Evolutionary conservation across 495 filamentous ascomycete species (phyloP).

Genomic region (Filosporella fistucella): DNA sequence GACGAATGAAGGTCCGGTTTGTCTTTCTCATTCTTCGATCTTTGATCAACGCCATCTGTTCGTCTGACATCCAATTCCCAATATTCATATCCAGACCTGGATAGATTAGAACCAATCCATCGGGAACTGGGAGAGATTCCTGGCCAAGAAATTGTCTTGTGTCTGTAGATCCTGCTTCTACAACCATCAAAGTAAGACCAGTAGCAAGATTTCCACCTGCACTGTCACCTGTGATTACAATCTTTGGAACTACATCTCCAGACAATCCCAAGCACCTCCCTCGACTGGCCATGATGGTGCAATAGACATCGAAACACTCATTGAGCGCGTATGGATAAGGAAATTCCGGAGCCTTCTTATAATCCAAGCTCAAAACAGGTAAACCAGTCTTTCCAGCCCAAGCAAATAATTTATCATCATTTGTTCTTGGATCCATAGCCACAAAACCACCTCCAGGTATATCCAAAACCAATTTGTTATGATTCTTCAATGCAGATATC

Average conservation of each 20-base stretch:
- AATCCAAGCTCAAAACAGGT: constrained; percentile 86
- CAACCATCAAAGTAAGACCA: constrained; percentile 77
- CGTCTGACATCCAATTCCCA: constrained; percentile 98
- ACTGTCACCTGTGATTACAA: constrained; percentile 86
- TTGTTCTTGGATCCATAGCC: constrained; percentile 85
- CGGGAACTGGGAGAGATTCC: constrained; percentile 65
- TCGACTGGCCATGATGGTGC: constrained; percentile 66
- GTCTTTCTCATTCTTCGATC: constrained; percentile 72
- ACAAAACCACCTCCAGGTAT: constrained; percentile 95
- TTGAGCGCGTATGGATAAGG: constrained; percentile 95
- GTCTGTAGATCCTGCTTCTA: constrained; percentile 61
- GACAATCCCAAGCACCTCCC: constrained; percentile 81
- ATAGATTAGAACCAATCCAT: constrained; percentile 81
- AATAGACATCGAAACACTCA: constrained; percentile 94
- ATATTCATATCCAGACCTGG: constrained; percentile 93
- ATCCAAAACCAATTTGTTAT: constrained; percentile 79
- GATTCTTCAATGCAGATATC: constrained; percentile 66
- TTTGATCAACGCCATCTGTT: constrained; percentile 91
- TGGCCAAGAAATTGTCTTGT: constrained; percentile 53
- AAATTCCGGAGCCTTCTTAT: constrained; percentile 89
- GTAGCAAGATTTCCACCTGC: constrained; percentile 89
- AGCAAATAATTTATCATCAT: constrained; percentile 86
- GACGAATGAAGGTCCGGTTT: constrained; percentile 68
- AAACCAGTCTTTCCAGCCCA: constrained; percentile 85
- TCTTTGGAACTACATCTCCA: constrained; percentile 63